Percentiles rank a stretch among this genome's conserved stretches.
These are phyloP conservation scores for Pseudomassariella vexata DNA, from an alignment of 2,329 filamentous ascomycete genomes.

Conservation along the genomic window DNA sequence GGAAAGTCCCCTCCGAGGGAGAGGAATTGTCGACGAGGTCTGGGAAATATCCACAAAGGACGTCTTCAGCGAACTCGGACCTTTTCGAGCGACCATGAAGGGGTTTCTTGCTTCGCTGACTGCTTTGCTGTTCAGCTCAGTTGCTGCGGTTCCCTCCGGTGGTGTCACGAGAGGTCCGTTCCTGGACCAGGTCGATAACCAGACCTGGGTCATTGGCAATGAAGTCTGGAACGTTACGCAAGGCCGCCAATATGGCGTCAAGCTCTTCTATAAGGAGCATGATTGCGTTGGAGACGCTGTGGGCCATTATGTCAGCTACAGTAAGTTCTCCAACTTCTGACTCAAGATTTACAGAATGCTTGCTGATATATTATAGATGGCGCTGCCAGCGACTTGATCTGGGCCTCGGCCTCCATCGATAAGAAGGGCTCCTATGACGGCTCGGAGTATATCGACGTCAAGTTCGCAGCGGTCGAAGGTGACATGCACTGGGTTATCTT, in stretches of 20 bases:
- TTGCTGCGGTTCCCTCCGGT: not conserved
- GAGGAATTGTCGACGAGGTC: not conserved
- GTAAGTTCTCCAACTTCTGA: no score
- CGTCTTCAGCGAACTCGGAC: not conserved
- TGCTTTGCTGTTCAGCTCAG: slow-evolving; percentile 2
- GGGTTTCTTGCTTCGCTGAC: slow-evolving; percentile 1
- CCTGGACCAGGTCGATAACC: slow-evolving; percentile 17
- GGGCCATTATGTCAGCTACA: slow-evolving; percentile 25
- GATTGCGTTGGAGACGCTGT: slow-evolving; percentile 23
- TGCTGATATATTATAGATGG: slow-evolving; percentile 28
- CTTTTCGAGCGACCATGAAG: slow-evolving; percentile 4
- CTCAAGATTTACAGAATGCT: no score
- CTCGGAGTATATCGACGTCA: slow-evolving; percentile 39
- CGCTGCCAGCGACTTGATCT: slow-evolving; percentile 37
- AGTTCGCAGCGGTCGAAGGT: slow-evolving; percentile 38
- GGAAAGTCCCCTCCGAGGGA: no score
- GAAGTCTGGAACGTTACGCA: slow-evolving; percentile 24
- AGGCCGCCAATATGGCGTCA: slow-evolving; percentile 18
- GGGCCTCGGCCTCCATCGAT: slow-evolving; percentile 38
- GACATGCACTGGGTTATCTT: slow-evolving; percentile 49
- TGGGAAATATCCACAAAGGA: not conserved
- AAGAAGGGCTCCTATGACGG: slow-evolving; percentile 24
- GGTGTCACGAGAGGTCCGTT: slow-evolving; percentile 15
- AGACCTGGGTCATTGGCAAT: slow-evolving; percentile 26
- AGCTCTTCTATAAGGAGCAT: slow-evolving; percentile 21